phyloP scores from a whole-genome alignment of 1,284 basidiomycete genomes.

The Cryptococcus sp. region DNA sequence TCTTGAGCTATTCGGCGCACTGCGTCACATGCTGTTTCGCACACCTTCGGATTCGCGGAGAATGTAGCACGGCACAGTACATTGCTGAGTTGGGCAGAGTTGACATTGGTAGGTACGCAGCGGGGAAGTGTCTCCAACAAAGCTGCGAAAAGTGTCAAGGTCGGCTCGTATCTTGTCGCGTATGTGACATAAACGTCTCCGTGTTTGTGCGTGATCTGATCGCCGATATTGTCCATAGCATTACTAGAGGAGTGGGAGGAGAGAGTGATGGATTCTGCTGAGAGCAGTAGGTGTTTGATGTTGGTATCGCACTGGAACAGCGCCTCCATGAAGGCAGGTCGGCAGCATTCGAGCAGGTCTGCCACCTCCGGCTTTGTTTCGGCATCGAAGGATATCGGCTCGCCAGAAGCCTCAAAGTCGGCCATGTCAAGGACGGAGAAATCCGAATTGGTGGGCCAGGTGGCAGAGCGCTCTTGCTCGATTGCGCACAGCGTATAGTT shows the following conservation, averaged over 20 bases:
- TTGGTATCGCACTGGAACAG: slow-evolving; percentile 66
- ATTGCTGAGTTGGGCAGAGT: slow-evolving; percentile 68
- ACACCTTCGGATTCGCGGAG: slow-evolving; percentile 77
- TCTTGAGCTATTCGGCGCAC: slow-evolving; percentile 74
- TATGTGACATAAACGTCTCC: slow-evolving; percentile 73
- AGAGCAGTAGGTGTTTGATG: slow-evolving; percentile 75
- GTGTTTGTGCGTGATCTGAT: slow-evolving; percentile 58
- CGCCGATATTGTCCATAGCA: slow-evolving; percentile 47
- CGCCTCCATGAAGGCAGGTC: slow-evolving; percentile 65
- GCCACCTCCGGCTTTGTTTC: slow-evolving; percentile 68
- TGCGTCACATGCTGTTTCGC: slow-evolving; percentile 68
- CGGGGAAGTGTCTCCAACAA: slow-evolving; percentile 86
- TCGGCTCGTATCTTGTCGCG: slow-evolving; percentile 63
- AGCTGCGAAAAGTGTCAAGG: slow-evolving; percentile 73
- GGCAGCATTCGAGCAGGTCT: slow-evolving; percentile 72
- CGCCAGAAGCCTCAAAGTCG: slow-evolving; percentile 72
- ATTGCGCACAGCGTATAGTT: slow-evolving; percentile 70
- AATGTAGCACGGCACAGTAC: slow-evolving; percentile 79
- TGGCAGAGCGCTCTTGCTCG: slow-evolving; percentile 69
- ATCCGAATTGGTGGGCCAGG: slow-evolving; percentile 76
- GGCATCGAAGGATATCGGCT: slow-evolving; percentile 61
- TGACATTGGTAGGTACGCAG: slow-evolving; percentile 62
- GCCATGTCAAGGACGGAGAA: slow-evolving; percentile 61
- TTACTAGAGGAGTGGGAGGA: slow-evolving; percentile 62
- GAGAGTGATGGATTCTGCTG: slow-evolving; percentile 77